phyloP scores from a whole-genome alignment of 169 alveolate species.

The Fabrea salina region DNA sequence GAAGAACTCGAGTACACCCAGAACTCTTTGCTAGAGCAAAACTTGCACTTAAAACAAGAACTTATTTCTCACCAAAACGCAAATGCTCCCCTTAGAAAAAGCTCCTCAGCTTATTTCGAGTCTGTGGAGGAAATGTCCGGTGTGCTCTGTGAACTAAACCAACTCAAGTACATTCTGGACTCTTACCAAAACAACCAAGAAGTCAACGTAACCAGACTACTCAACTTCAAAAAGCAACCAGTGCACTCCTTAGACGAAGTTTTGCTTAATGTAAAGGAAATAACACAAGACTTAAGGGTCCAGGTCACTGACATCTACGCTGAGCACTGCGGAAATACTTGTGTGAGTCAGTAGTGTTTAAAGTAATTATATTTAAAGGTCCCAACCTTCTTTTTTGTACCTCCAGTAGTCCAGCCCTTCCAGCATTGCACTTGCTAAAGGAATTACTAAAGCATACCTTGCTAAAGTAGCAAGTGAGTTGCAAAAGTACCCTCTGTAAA shows the following conservation, averaged over 20 bases:
- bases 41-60: slow-evolving; percentile 11
- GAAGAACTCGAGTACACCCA: background rate
- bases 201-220: background rate
- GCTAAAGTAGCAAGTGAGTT: background rate
- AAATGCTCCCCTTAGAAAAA: background rate
- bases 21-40: background rate
- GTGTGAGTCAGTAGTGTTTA: slow-evolving; percentile 8
- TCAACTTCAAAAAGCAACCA: background rate
- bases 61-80: background rate
- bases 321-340: slow-evolving; percentile 16
- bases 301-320: slow-evolving; percentile 25
- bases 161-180: background rate
- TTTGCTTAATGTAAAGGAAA: background rate
- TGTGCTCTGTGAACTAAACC: background rate
- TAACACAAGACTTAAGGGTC: background rate
- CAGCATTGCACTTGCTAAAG: no score
- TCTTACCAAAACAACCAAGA: background rate
- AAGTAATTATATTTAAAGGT: no score
- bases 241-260: background rate
- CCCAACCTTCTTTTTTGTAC: no score
- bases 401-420: no score
- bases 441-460: background rate
- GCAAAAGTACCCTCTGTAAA: slow-evolving; percentile 2
- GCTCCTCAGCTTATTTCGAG: background rate
- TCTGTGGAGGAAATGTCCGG: background rate